These are phyloP conservation scores for Penicillium samsonianum DNA, from an alignment of 495 filamentous ascomycete genomes.

Conservation along the genomic window DNA sequence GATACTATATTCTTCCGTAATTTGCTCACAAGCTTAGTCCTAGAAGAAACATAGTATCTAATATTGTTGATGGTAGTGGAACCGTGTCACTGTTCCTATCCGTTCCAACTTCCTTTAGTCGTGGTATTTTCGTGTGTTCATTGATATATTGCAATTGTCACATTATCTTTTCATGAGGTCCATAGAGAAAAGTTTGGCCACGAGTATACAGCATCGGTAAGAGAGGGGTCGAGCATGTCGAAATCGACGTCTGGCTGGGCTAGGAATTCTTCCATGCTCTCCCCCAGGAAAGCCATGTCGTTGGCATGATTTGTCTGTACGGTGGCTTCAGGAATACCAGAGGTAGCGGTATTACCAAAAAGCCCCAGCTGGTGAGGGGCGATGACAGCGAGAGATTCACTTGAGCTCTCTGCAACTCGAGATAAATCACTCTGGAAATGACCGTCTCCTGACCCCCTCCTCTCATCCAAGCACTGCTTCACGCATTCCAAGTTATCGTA, in stretches of 20 bases:
- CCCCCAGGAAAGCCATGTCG: conserved; percentile 33
- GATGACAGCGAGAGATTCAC: neutral
- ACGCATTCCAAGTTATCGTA: conserved; percentile 33
- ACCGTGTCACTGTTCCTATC: too few species aligned
- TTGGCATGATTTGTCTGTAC: conserved; percentile 12
- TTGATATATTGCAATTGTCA: too few species aligned
- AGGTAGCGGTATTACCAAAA: neutral
- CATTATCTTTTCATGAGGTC: conserved; percentile 16
- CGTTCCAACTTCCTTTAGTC: too few species aligned
- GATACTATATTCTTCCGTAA: too few species aligned
- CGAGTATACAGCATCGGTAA: conserved; percentile 24
- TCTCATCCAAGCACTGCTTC: conserved; percentile 18
- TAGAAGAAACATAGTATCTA: too few species aligned
- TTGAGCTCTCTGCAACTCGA: conserved; percentile 1
- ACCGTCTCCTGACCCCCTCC: neutral
- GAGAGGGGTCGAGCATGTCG: conserved; percentile 20
- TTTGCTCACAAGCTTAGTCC: too few species aligned
- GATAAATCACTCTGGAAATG: neutral
- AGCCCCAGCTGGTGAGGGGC: neutral
- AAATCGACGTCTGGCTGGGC: conserved; percentile 25
- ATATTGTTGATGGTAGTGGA: too few species aligned
- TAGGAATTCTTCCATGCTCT: conserved; percentile 37
- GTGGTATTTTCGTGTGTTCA: too few species aligned
- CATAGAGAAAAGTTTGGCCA: conserved; percentile 29
- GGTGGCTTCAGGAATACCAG: conserved; percentile 6